Conservation (phyloP, 352 stramenopile genomes). For the Chrysophaeum taylorii region DNA sequence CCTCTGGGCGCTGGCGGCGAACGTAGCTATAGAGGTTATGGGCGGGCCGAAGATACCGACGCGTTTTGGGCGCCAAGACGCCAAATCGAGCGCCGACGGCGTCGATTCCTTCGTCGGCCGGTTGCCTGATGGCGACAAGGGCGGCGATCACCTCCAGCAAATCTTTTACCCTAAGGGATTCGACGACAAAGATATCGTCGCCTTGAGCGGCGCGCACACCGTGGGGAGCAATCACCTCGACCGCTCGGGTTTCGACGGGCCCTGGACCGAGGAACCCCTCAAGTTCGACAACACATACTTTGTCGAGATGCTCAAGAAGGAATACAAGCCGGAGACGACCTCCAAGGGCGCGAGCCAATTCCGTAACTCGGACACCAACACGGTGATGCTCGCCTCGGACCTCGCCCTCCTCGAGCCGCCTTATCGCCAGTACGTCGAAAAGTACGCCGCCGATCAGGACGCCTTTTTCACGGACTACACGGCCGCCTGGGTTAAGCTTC, state of each 20-base stretch:
- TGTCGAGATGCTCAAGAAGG: conserved; percentile 16
- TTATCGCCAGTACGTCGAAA: conserved; percentile 73
- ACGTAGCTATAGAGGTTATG: conserved; percentile 30
- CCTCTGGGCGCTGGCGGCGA: conserved; percentile 33
- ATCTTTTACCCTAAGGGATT: conserved; percentile 97
- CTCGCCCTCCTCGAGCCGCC: conserved; percentile 72
- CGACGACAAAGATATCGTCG: conserved; percentile 92
- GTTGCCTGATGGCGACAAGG: conserved; percentile 52
- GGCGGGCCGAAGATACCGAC: conserved; percentile 33
- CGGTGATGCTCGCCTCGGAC: conserved; percentile 80
- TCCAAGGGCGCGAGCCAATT: too few relatives aligned
- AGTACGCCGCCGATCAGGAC: conserved; percentile 79
- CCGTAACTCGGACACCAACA: too few relatives aligned
- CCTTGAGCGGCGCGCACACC: conserved; percentile 79
- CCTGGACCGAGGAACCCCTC: conserved; percentile 80
- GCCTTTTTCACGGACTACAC: conserved; percentile 77
- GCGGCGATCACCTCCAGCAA: conserved; percentile 79
- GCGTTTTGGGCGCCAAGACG: conserved; percentile 27
- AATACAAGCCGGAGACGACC: too few relatives aligned
- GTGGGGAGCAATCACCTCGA: conserved; percentile 71
- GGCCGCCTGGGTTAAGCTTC: conserved; percentile 72
- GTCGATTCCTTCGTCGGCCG: conserved; percentile 44
- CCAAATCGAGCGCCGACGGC: conserved; percentile 27
- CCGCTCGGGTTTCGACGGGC: conserved; percentile 72
- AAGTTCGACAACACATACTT: conserved; percentile 90